Base-by-base conservation (phyloP, 345 rosid species). In the Eutrema heterophyllum region DNA sequence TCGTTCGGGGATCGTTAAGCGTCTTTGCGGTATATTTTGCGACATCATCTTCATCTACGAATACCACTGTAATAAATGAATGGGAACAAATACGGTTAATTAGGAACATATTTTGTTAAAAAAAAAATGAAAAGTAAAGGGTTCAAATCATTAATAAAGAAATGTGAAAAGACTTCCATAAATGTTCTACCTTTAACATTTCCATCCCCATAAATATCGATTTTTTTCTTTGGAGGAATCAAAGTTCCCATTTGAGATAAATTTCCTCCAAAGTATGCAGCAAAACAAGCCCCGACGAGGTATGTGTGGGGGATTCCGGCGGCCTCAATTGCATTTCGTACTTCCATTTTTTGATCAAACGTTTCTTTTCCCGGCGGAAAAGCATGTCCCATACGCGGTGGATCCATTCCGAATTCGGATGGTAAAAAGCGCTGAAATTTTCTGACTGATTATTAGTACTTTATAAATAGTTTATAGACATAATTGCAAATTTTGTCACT, bases 381-480 rank as follows among this genome's bases (percentile, higher is more conserved):
- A 3, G 96, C 95, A 21, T 86, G 53, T 14, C 48, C 81, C 98
- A 93, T 93, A 5, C 80, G 64, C 0, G 93, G 50, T 5, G 97
- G 96, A 64, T 93, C 96, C 80, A 84, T 90, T 2, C 97, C 98
- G 41, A 87, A 93, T 57, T 93, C 98, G 0, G 98, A 93, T 0
- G 96, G 97, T 78, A 93, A 44, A 68, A 93, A 93, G 0, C 96
- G 81, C 96, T 89, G 33, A 70, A 54, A 44, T 30, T 5, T 30
- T 4, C 5, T 5, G 5, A 30, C 5, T 30, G 24, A 21, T 29
- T 30, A 6, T 30, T 30, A 30, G 5, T 4, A 30, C 33, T 30
- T 30, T 30, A 30, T 30, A 30, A 30, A 30, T 30, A 30, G 33
- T 30, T 21, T n/a, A n/a, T n/a, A n/a, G n/a, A n/a, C n/a, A n/a